Evolutionary conservation across 2,329 filamentous ascomycete genomes (phyloP), one percentile per base, ranked within the genome.

Genomic region (Pezicula radicicola): DNA sequence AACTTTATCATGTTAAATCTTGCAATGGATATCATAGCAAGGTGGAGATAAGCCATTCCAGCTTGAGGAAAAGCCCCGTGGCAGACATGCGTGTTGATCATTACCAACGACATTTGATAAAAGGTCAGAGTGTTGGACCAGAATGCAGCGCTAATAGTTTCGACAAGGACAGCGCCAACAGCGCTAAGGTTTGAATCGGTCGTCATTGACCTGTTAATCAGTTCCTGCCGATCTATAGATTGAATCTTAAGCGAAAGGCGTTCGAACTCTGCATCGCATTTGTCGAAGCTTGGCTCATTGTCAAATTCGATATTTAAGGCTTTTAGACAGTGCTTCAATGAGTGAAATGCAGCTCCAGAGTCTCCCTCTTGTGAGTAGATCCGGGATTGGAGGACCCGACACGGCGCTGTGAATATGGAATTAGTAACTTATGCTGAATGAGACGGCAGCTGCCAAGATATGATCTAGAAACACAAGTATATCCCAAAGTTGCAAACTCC

Each of bases 341-440:
- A 81, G 30, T 78, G 71, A 60, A 96, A 83, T 0, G 91, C 89
- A 4, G 79, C 79, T 19, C 77, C 71, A 27, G 85, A 83, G 57
- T 96, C 83, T 1, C 91, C 91, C 50, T 80, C 79, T 63, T 92
- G 84, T 1, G 88, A 83, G 61, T 85, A 83, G 43, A 96, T 87
- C 46, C 91, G 83, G 6, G 89, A 91, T 65, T 91, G 85, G 35
- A 97, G 74, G 39, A 96, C 87, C 73, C 87, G 95, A 0, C 90
- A 89, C 8, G 89, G 86, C 1, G 89, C 89, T 33, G 30, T 33
- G 30, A 13, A 33, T 33, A 13, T 7, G 4, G 30, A 33, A 7
- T 33, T 13, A 33, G 30, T 33, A 33, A 6, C 9, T 33, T 33
- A 10, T 33, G 3, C 30, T 3, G 25, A 25, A 25, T 7, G 6